Evolutionary conservation across 306 rosid genomes (phyloP).

Genomic region (Prunus mira): DNA sequence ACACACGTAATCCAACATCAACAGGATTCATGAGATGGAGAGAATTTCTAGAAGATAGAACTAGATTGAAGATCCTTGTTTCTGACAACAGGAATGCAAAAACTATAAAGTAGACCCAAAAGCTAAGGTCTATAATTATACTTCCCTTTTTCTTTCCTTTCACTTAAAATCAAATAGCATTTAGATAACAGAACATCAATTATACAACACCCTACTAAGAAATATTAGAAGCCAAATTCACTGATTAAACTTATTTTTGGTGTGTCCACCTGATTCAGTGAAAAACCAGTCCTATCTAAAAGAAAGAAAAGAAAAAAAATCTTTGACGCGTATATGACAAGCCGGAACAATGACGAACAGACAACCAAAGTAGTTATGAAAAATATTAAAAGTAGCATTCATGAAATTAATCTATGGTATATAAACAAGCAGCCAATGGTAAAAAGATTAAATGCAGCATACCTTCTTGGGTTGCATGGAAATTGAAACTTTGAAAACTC

Average conservation of each 20-base stretch:
- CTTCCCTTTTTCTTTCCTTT: background rate
- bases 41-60: background rate
- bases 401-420: background rate
- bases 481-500: slow-evolving; percentile 70
- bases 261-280: background rate
- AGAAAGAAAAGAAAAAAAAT: background rate
- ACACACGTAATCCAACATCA: slow-evolving; percentile 29
- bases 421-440: background rate
- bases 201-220: background rate
- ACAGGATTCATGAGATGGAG: slow-evolving; percentile 22
- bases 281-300: background rate
- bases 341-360: background rate
- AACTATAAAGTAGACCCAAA: background rate
- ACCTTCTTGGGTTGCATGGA: slow-evolving; percentile 79
- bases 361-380: background rate
- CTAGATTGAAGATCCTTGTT: slow-evolving; percentile 1
- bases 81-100: background rate
- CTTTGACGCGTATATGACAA: background rate
- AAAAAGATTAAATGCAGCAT: slow-evolving; percentile 32
- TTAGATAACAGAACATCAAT: background rate
- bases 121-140: background rate
- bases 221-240: background rate
- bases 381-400: background rate
- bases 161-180: background rate
- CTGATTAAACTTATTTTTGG: background rate